Conservation (phyloP, 169 alveolate genomes). For the Pseudocohnilembus persalinus region DNA sequence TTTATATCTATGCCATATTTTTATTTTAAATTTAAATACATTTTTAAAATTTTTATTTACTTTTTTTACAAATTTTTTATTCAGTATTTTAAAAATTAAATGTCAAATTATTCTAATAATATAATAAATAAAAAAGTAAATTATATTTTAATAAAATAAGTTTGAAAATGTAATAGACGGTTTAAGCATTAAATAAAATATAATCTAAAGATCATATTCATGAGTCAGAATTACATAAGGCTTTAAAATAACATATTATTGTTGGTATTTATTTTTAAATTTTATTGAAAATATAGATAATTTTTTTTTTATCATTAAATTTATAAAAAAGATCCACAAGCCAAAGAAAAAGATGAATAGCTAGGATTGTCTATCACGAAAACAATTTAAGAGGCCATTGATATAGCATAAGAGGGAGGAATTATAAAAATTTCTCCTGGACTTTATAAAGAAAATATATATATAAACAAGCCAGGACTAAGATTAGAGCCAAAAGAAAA, state of each 20-base stretch:
- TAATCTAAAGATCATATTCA: neutral
- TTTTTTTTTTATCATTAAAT: too few relatives aligned
- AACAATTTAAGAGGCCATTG: conserved; percentile 69
- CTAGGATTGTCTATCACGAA: conserved; percentile 48
- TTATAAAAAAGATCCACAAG: neutral
- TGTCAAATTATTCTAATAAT: too few relatives aligned
- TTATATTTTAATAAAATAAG: too few relatives aligned
- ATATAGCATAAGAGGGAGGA: conserved; percentile 65
- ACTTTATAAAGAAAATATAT: conserved; percentile 48
- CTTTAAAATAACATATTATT: neutral
- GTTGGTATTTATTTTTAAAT: neutral
- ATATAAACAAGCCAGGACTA: conserved; percentile 34
- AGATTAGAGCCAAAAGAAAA: conserved; percentile 50
- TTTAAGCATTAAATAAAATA: too few relatives aligned
- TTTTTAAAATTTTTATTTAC: too few relatives aligned
- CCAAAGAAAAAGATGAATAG: conserved; percentile 8
- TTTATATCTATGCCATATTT: too few relatives aligned
- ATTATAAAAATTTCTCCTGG: conserved; percentile 67
- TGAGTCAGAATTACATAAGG: neutral
- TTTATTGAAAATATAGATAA: neutral
- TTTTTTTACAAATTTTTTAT: too few relatives aligned
- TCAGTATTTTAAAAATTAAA: too few relatives aligned
- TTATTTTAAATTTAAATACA: too few relatives aligned
- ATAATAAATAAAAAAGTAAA: too few relatives aligned
- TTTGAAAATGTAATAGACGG: too few relatives aligned